These are phyloP conservation scores for Backusella liffmaniae DNA, from an alignment of 192 early-diverging fungal genomes.

Conservation along the genomic window DNA sequence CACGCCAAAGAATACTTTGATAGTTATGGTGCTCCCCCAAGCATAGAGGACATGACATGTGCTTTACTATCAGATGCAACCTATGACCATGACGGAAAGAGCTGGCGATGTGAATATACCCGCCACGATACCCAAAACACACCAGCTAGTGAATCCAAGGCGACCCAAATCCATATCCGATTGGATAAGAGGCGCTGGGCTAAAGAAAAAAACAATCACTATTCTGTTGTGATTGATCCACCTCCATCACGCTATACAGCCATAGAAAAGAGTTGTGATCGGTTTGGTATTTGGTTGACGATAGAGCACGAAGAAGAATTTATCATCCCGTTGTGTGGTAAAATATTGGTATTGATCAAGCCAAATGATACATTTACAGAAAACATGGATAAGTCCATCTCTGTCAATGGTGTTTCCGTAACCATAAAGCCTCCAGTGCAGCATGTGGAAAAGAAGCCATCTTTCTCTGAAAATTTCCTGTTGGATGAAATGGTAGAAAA, in stretches of 20 bases:
- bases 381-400: background rate
- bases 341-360: slow-evolving; percentile 44
- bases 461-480: background rate
- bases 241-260: slow-evolving; percentile 44
- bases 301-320: slow-evolving; percentile 44
- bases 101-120: slow-evolving; percentile 36
- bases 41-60: slow-evolving; percentile 12
- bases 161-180: slow-evolving; percentile 24
- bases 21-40: slow-evolving; percentile 24
- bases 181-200: slow-evolving; percentile 39
- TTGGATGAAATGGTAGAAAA: background rate
- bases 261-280: slow-evolving; percentile 35
- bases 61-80: background rate
- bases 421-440: slow-evolving; percentile 10
- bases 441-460: background rate
- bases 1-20: slow-evolving; percentile 12
- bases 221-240: slow-evolving; percentile 45
- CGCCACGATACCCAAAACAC: background rate
- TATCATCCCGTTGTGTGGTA: slow-evolving; percentile 43
- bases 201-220: slow-evolving; percentile 26
- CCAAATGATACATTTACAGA: slow-evolving; percentile 10
- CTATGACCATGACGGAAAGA: slow-evolving; percentile 25
- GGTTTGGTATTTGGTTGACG: slow-evolving; percentile 38
- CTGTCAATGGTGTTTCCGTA: slow-evolving; percentile 32
- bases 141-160: background rate